Evolutionary conservation across 1,284 basidiomycete genomes (phyloP).

Genomic region (Ceraceosorus guamensis): DNA sequence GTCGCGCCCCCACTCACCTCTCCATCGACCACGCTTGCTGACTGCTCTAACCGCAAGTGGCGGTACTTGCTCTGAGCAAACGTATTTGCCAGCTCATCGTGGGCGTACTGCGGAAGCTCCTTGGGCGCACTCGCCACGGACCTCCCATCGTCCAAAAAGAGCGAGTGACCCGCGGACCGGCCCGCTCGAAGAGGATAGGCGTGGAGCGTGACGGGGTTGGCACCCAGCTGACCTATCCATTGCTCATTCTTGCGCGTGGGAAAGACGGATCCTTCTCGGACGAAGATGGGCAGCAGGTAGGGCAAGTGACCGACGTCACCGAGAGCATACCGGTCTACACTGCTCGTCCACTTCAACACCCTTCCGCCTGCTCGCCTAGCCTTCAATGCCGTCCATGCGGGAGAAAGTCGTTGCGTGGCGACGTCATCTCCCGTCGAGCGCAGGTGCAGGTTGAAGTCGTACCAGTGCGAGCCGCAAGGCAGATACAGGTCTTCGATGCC

Average conservation of each 20-base stretch:
- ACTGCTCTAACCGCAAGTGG: too few relatives aligned
- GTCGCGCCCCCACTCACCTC: too few relatives aligned
- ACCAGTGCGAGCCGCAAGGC: not conserved
- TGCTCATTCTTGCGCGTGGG: not conserved
- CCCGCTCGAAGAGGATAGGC: not conserved
- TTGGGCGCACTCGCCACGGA: too few relatives aligned
- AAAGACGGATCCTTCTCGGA: constrained; percentile 3
- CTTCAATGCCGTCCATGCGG: not conserved
- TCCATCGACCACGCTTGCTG: too few relatives aligned
- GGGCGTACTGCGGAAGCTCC: too few relatives aligned
- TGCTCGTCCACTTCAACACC: constrained; percentile 1
- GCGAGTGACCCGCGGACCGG: not conserved
- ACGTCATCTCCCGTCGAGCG: not conserved
- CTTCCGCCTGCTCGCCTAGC: not conserved
- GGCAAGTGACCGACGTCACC: constrained; percentile 4
- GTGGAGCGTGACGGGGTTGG: constrained; percentile 1
- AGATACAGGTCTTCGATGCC: not conserved
- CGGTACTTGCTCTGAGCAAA: too few relatives aligned
- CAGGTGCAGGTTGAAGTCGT: constrained; percentile 6
- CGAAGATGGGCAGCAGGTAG: constrained; percentile 3
- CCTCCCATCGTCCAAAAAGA: too few relatives aligned
- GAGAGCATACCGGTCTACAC: constrained; percentile 4
- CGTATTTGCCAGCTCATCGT: too few relatives aligned
- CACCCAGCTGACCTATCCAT: not conserved
- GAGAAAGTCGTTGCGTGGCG: not conserved